Evolutionary conservation across 169 alveolate species (phyloP).

Genomic region (Amoebophrya sp.): DNA sequence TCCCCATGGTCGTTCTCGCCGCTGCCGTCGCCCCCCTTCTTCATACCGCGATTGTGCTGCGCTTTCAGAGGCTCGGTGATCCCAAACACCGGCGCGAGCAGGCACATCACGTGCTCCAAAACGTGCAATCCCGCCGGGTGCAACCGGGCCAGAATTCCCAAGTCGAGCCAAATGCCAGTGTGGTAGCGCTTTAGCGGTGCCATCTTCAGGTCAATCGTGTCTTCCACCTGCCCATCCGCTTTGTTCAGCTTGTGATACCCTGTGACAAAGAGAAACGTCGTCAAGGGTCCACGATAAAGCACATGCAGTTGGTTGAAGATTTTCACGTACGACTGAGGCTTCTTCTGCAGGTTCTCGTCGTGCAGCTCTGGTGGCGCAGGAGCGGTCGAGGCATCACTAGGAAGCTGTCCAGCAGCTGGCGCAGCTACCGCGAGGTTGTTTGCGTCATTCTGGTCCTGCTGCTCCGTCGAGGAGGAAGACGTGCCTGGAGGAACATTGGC

Average conservation of each 20-base stretch:
- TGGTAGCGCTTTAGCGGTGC: not conserved
- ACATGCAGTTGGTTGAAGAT: not conserved
- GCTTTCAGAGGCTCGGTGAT: not conserved
- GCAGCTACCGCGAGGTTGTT: no score
- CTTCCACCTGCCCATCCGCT: not conserved
- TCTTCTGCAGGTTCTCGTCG: not conserved
- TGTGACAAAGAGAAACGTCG: not conserved
- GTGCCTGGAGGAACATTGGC: no score
- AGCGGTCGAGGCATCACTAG: no score
- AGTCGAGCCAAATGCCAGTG: not conserved
- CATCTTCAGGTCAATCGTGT: not conserved
- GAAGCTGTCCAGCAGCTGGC: no score
- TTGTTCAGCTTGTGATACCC: not conserved
- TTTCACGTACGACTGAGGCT: not conserved
- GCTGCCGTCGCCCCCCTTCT: not conserved
- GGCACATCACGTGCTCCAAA: constrained; percentile 14
- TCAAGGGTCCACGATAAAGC: not conserved
- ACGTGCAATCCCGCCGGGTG: not conserved
- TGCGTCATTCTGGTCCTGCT: no score
- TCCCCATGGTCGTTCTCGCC: not conserved
- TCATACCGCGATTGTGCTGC: constrained; percentile 5
- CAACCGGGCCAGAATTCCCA: not conserved
- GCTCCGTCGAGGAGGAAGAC: no score
- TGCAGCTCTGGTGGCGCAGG: no score
- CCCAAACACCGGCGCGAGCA: not conserved